Evolutionary conservation across 2,329 filamentous ascomycete species (phyloP), one percentile per base, ranked within the genome.

Genomic region (Sordariomycetes sp.): DNA sequence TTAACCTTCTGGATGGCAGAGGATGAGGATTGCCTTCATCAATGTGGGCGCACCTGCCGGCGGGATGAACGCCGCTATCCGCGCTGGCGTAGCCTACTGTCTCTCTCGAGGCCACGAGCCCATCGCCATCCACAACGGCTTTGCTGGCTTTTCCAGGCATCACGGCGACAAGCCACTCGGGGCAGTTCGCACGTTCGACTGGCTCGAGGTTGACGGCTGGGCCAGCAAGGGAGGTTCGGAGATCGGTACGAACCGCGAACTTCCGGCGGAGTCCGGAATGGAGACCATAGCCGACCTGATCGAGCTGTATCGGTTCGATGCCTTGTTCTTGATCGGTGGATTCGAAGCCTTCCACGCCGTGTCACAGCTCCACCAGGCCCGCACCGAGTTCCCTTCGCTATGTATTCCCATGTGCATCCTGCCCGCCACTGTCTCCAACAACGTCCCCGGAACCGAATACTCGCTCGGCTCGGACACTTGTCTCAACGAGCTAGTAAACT

Each of bases 371-470:
- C 87, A 92, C 64, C 84, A 89, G 74, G 91, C 88, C 16, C 81
- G 91, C 59, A 80, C 84, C 40, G 74, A 89, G 61, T 96, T 89
- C 72, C 85, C 89, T 12, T 87, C 88, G 1, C 88, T 99, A 69
- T 91, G 90, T 71, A 97, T 99, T 62, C 94, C 94, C 22, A 90
- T 97, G 79, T 82, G 88, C 57, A 81, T 97, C 50, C 79, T 99
- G 28, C 94, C 94, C 0, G 94, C 94, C n/a, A 99, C 94, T 11
- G 93, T 99, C 65, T 96, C 90, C 63, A 99, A 99, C 79, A 99
- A 99, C 70, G 94, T 99, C 4, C 94, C 94, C 0, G 94, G 94
- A 46, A 96, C 93, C 0, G 94, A 99, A 73, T 97, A 97, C 76
- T 97, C 91, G 1, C 83, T 99, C 53, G 94, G 94, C 51, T 96